phyloP scores from a whole-genome alignment of 257 asterid species.

The Solanum neorickii region DNA sequence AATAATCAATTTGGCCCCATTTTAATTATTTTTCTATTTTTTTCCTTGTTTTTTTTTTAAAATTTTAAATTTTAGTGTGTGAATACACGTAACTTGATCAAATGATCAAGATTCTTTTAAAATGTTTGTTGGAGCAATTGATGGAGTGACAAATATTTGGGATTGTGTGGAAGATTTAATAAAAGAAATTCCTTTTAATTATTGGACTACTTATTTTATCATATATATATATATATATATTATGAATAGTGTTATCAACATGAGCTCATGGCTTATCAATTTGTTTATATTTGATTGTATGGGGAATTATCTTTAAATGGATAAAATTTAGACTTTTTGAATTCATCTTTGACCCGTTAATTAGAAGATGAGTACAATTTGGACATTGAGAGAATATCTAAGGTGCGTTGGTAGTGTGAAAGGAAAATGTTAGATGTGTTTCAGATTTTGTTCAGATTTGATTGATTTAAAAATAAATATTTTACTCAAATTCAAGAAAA shows the following conservation, averaged over 20 bases:
- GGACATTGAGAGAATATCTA: too few relatives aligned
- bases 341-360: too few relatives aligned
- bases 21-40: neutral
- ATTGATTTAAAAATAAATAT: too few relatives aligned
- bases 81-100: neutral
- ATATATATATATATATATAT: neutral
- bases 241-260: neutral
- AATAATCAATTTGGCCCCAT: neutral
- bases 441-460: too few relatives aligned
- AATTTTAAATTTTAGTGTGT: neutral
- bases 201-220: neutral
- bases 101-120: neutral
- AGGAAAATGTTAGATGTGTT: too few relatives aligned
- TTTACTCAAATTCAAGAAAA: too few relatives aligned
- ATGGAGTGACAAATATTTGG: slow-evolving; percentile 17
- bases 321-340: too few relatives aligned
- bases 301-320: neutral
- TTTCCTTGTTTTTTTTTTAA: too few relatives aligned
- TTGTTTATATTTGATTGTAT: too few relatives aligned
- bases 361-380: too few relatives aligned
- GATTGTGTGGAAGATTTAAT: neutral
- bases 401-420: too few relatives aligned
- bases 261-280: neutral
- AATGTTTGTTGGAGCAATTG: neutral
- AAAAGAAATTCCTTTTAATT: neutral